Base-by-base conservation (phyloP, 768 basidiomycete genomes). In the Gloeophyllum trabeum region DNA sequence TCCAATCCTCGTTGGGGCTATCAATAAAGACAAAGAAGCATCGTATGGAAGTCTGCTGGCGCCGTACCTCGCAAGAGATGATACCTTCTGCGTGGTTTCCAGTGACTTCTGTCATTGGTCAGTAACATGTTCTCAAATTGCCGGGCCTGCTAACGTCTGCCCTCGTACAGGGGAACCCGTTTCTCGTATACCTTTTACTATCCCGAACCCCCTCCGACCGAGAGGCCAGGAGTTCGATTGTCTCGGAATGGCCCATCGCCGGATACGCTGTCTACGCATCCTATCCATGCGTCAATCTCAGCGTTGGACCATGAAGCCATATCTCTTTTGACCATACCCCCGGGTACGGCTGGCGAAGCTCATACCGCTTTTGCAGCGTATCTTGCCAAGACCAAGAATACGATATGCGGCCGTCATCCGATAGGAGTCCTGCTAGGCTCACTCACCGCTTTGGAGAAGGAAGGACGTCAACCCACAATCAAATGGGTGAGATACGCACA, bases 91-190 rank as follows among this genome's bases (percentile, higher is more conserved):
- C 52, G 80, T 98, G 35, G 73, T 96, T 40, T 97, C 93, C 4
- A 89, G 86, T 45, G 96, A 99, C 60, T 99, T 99, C 58, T 98
- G 96, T 55, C 96, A 99, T 59, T 99, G 96, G 93, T 92, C 42
- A 47, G 75, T 48, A 24, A 5, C 22, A 6, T 21, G 32, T 35
- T 26, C 21, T 36, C 30, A 13, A 14, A 4, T 41, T 42, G 42
- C 34, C 26, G 42, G n/a, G 20, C n/a, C 28, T 35, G 14, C 14
- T 18, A 6, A 24, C 12, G 19, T 46, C 21, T 5, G 35, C 16
- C 5, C 3, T 4, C 6, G 4, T 40, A 6, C 47, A 89, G 88
- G 90, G 91, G 91, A 7, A 69, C 70, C 5, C 74, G 89, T 35
- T 96, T 91, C 57, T 75, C 74, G 12, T 94, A 92, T 62, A 93